A percentile compares a stretch with the other conserved stretches of the same genome.
phyloP scores from a whole-genome alignment of 106 monocot genomes.

The Vanilla planifolia region DNA sequence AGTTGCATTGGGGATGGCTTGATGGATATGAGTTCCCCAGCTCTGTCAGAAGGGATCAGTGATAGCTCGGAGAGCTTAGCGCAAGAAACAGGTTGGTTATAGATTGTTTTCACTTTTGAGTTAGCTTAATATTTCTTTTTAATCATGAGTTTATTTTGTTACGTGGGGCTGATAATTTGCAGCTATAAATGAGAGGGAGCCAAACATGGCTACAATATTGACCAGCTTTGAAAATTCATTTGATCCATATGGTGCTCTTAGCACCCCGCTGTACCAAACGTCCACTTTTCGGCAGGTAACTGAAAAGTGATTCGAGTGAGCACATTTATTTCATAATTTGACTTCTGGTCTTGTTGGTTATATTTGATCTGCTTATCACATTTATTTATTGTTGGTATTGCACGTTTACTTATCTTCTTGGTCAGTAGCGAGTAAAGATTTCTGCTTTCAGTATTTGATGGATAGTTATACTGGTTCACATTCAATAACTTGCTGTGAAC shows the following conservation, averaged over 20 bases:
- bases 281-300: conserved; percentile 93
- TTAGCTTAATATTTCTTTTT: background rate
- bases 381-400: background rate
- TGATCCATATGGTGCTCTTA: conserved; percentile 79
- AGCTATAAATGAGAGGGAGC: conserved; percentile 55
- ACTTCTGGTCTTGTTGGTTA: background rate
- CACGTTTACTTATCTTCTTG: no score
- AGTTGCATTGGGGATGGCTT: conserved; percentile 8
- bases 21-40: conserved; percentile 18
- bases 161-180: conserved; percentile 3
- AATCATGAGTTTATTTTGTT: background rate
- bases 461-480: no score
- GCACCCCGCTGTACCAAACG: conserved; percentile 93
- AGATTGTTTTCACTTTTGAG: background rate
- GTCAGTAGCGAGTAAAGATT: no score
- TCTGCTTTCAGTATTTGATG: no score
- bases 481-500: no score
- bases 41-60: conserved; percentile 14
- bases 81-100: conserved; percentile 9
- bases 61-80: conserved; percentile 19
- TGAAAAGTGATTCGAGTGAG: background rate
- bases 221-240: conserved; percentile 69
- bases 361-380: background rate
- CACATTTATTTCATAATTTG: background rate
- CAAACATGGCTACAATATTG: conserved; percentile 81